A percentile compares a stretch with the other conserved stretches of the same genome.
Evolutionary conservation across 1,284 basidiomycete species (phyloP).

Genomic region (Xerocomus amazonicus): DNA sequence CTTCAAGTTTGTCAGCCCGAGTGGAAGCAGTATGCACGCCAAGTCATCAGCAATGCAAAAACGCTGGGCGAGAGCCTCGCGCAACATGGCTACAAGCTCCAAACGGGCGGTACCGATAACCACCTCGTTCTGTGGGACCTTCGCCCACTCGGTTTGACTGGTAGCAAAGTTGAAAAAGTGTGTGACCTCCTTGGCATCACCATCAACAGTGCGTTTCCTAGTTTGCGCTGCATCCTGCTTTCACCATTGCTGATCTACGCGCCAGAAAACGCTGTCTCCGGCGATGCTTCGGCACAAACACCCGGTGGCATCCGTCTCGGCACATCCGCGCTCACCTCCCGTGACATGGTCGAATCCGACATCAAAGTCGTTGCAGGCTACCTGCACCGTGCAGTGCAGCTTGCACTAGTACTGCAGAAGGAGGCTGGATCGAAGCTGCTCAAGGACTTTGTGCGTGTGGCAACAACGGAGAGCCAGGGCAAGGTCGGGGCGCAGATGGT

Average conservation of each 20-base stretch:
- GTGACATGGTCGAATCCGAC: conserved; percentile 88
- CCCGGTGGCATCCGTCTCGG: conserved; percentile 98
- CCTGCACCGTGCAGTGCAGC: conserved; percentile 89
- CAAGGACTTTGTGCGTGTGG: conserved; percentile 92
- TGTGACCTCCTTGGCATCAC: conserved; percentile 97
- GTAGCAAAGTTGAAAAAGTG: conserved; percentile 98
- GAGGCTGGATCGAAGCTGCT: conserved; percentile 94
- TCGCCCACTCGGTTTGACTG: conserved; percentile 91
- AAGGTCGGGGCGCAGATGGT: conserved; percentile 74
- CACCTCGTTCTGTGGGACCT: conserved; percentile 99
- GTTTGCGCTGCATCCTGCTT: not conserved
- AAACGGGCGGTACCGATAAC: conserved; percentile 96
- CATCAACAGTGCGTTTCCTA: conserved; percentile 72
- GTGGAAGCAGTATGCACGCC: conserved; percentile 92
- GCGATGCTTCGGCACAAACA: conserved; percentile 91
- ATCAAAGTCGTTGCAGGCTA: conserved; percentile 87
- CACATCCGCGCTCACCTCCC: conserved; percentile 91
- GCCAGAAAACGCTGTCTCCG: conserved; percentile 92
- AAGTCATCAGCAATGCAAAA: conserved; percentile 87
- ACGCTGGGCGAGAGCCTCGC: conserved; percentile 73
- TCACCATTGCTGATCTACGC: not conserved
- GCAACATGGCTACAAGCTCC: conserved; percentile 87
- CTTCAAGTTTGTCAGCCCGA: conserved; percentile 89
- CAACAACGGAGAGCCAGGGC: conserved; percentile 66
- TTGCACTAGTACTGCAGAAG: conserved; percentile 84